A percentile compares a stretch with the other conserved stretches of the same genome.
Evolutionary conservation across 805 yeast species (phyloP).

Genomic region (Cyberlindnera americana): DNA sequence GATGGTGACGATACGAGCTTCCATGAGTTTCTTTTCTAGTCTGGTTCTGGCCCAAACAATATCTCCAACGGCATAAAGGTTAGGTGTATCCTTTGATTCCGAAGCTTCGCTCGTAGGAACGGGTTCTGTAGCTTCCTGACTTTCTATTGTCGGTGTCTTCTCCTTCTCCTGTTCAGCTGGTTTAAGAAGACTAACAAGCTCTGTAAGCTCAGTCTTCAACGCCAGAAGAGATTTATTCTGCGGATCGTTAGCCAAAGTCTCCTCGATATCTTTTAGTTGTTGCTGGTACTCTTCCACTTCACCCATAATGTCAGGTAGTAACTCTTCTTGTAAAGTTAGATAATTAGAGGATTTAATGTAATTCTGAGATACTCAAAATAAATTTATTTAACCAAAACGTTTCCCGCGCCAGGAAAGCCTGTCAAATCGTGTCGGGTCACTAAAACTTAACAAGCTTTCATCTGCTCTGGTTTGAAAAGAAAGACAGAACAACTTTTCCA

Average conservation of each 20-base stretch:
- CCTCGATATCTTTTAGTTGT: constrained; percentile 20
- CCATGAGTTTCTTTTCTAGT: constrained; percentile 7
- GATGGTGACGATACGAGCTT: constrained; percentile 16
- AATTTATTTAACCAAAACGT: no score
- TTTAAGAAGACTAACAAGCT: constrained; percentile 15
- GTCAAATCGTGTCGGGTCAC: no score
- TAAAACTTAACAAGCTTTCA: no score
- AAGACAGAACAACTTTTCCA: no score
- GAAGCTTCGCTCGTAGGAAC: not conserved
- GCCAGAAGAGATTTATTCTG: constrained; percentile 15
- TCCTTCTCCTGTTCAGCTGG: constrained; percentile 3
- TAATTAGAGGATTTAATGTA: not conserved
- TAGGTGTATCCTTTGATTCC: not conserved
- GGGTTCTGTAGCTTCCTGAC: not conserved
- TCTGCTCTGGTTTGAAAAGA: no score
- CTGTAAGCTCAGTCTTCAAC: constrained; percentile 16
- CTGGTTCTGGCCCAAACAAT: constrained; percentile 15
- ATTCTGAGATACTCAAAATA: not conserved
- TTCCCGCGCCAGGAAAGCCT: no score
- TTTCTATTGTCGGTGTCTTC: not conserved
- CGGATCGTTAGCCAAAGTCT: constrained; percentile 14
- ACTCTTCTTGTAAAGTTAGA: not conserved
- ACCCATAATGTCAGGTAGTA: constrained; percentile 8
- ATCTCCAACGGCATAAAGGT: constrained; percentile 11
- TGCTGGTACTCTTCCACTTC: constrained; percentile 20